Percentiles rank a stretch among this genome's conserved stretches.
Conservation (phyloP, 805 yeast species). For the Lipomyces yamanashiensis region DNA sequence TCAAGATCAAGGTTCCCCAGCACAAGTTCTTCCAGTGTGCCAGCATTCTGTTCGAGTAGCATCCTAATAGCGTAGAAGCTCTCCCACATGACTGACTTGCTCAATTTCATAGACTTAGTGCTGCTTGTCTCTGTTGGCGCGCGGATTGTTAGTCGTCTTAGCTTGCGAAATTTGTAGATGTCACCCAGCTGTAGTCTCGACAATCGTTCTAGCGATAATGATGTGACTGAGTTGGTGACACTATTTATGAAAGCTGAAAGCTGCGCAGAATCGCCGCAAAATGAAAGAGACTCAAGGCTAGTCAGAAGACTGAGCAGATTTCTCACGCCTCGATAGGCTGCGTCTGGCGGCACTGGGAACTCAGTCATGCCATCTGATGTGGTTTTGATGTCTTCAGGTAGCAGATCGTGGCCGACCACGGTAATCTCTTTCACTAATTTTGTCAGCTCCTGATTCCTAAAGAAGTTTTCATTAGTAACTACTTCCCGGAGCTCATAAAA, state of each 20-base stretch:
- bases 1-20: conserved; percentile 27
- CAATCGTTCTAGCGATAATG: conserved; percentile 23
- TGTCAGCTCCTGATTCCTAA: conserved; percentile 27
- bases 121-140: conserved; percentile 11
- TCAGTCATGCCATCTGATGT: conserved; percentile 30
- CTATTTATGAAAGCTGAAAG: conserved; percentile 26
- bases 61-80: conserved; percentile 32
- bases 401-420: conserved; percentile 28
- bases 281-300: conserved; percentile 22
- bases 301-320: conserved; percentile 26
- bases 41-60: conserved; percentile 34
- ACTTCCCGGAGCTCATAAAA: background rate
- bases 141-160: conserved; percentile 29
- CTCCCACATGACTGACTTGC: conserved; percentile 34
- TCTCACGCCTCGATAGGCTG: conserved; percentile 28
- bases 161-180: conserved; percentile 23
- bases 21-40: conserved; percentile 31
- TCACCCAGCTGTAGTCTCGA: conserved; percentile 34
- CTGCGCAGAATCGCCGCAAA: conserved; percentile 35
- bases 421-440: conserved; percentile 16
- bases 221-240: conserved; percentile 19
- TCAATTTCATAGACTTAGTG: background rate
- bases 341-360: conserved; percentile 28
- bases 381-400: conserved; percentile 18
- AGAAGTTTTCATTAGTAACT: background rate